Base-by-base conservation (phyloP, 139 green algal species). In the Zygnema cylindricum region DNA sequence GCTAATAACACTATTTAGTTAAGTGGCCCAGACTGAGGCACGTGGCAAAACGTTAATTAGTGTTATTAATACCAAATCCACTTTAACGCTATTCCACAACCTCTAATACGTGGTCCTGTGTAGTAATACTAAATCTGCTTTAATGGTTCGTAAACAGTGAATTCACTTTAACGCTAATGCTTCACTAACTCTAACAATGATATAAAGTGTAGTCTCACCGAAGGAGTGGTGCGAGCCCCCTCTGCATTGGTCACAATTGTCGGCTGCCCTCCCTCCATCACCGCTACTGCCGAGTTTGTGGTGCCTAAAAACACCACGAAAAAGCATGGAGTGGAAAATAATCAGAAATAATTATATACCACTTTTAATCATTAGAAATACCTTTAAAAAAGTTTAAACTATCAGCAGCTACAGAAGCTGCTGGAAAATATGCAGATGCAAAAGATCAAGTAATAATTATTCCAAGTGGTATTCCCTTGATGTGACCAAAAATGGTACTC, bases 171-270 rank as follows among this genome's bases (percentile, higher is more conserved):
- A n/a, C n/a, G n/a, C n/a, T n/a, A n/a, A n/a, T 63, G 49, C 49
- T 63, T 63, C 49, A 63, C 7, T 16, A 63, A n/a, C n/a, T n/a
- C n/a, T n/a, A n/a, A n/a, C n/a, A n/a, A n/a, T n/a, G n/a, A n/a
- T n/a, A n/a, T n/a, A n/a, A n/a, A n/a, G n/a, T n/a, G 71, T 16
- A 43, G 11, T 11, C 71, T 79, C 0, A 99, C 97, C 2, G 96
- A 98, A 0, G 97, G 97, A 0, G 97, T 99, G 22, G 97, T 99
- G 86, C 97, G 95, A 43, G 93, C 94, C 79, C 97, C 97, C 94
- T 99, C 97, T 16, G 96, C 95, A 89, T 99, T 99, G 78, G 96
- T 98, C 84, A 99, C 95, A 88, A 99, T 98, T 3, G 96, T 99
- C 1, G 91, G 91, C 43, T 91, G 83, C 54, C 91, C 91, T 25